Evolutionary conservation across 2,329 filamentous ascomycete genomes (phyloP).

Genomic region (Septoria linicola): DNA sequence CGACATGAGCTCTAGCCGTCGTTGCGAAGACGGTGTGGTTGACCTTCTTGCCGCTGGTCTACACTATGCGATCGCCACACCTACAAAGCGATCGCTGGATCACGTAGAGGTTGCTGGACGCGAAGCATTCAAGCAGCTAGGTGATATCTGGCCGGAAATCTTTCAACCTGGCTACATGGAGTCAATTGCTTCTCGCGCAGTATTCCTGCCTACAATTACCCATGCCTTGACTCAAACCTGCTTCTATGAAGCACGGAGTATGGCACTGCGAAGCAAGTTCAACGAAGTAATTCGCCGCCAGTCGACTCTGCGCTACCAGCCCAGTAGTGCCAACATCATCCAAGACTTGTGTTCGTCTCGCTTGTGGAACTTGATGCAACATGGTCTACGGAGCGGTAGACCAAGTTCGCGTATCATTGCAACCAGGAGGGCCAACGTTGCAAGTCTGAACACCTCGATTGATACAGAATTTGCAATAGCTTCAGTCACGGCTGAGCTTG

Average conservation of each 20-base stretch:
- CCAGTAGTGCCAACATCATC: not conserved
- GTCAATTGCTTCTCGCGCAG: slow-evolving; percentile 34
- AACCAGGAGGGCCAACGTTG: not conserved
- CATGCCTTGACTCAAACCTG: slow-evolving; percentile 33
- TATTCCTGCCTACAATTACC: slow-evolving; percentile 42
- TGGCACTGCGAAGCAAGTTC: slow-evolving; percentile 16
- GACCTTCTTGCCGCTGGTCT: slow-evolving; percentile 28
- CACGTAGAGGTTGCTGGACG: slow-evolving; percentile 37
- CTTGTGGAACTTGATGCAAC: slow-evolving; percentile 13
- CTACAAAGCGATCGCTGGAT: slow-evolving; percentile 25
- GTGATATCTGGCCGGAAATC: slow-evolving; percentile 41
- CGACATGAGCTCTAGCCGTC: not conserved
- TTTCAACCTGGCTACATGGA: slow-evolving; percentile 42
- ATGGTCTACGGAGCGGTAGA: not conserved
- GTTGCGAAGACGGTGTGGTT: not conserved
- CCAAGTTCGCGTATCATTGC: not conserved
- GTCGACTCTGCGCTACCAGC: not conserved
- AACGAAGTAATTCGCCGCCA: slow-evolving; percentile 18
- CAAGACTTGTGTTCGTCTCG: not conserved
- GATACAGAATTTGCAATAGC: not conserved
- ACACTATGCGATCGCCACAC: slow-evolving; percentile 38
- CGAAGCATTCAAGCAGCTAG: slow-evolving; percentile 38
- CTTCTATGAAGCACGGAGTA: slow-evolving; percentile 11
- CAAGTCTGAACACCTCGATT: not conserved
- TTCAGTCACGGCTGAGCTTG: too few species aligned